These are phyloP conservation scores for Euphorbia pulcherrima DNA, from an alignment of 345 rosid genomes.

Conservation along the genomic window DNA sequence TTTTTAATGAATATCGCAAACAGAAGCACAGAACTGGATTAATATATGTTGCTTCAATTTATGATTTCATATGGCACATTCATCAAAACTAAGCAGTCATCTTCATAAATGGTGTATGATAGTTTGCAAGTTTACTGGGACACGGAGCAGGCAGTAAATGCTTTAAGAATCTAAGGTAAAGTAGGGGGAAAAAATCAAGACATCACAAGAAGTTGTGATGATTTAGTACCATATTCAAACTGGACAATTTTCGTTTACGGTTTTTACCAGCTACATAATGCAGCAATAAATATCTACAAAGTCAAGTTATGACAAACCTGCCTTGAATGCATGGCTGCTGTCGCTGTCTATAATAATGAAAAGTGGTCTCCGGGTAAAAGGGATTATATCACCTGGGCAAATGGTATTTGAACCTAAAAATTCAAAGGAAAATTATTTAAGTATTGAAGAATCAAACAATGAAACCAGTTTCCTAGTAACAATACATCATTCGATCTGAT, in stretches of 20 bases:
- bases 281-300: constrained; percentile 9
- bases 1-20: neutral
- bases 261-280: neutral
- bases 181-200: neutral
- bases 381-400: constrained; percentile 90
- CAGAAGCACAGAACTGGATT: neutral
- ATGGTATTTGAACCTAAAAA: constrained; percentile 68
- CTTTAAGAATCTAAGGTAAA: constrained; percentile 1
- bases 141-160: neutral
- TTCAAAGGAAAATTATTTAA: constrained; percentile 5
- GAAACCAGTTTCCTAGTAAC: neutral
- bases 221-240: neutral
- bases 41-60: neutral
- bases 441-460: neutral
- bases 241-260: neutral
- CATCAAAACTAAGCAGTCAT: neutral
- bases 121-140: neutral
- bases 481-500: neutral
- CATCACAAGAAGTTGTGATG: neutral
- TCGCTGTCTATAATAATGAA: constrained; percentile 94
- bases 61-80: neutral
- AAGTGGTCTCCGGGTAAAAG: constrained; percentile 88
- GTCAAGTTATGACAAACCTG: constrained; percentile 94
- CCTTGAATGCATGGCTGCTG: constrained; percentile 99
- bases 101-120: neutral